Conservation (phyloP, 2,329 filamentous ascomycete genomes). For the Aureobasidium sp. region DNA sequence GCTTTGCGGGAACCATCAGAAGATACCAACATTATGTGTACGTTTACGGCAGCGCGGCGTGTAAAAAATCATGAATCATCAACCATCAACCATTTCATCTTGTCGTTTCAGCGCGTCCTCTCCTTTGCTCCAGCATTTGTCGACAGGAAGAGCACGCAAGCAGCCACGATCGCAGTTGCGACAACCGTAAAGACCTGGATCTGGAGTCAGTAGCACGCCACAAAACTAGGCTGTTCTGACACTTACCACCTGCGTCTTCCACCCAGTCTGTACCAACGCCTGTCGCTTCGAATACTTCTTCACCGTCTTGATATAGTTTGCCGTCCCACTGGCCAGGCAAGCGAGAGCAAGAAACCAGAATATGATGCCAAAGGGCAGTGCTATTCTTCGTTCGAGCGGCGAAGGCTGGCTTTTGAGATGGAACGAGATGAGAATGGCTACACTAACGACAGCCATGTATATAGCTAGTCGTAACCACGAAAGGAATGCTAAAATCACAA, state of each 20-base stretch:
- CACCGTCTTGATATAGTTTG: conserved; percentile 80
- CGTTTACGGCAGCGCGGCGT: background rate
- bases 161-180: conserved; percentile 56
- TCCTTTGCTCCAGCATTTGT: conserved; percentile 27
- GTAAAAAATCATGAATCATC: conserved; percentile 8
- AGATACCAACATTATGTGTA: conserved; percentile 4
- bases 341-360: conserved; percentile 79
- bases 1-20: background rate
- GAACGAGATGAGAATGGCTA: conserved; percentile 89
- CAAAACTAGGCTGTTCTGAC: background rate
- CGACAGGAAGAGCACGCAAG: conserved; percentile 56
- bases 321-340: conserved; percentile 70
- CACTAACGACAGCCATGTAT: conserved; percentile 83
- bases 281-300: conserved; percentile 70
- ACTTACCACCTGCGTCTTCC: conserved; percentile 76
- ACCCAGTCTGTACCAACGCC: conserved; percentile 86
- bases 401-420: conserved; percentile 73
- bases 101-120: conserved; percentile 11
- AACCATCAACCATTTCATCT: background rate
- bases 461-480: conserved; percentile 84
- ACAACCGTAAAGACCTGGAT: conserved; percentile 55
- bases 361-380: conserved; percentile 74
- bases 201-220: conserved; percentile 4
- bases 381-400: conserved; percentile 64
- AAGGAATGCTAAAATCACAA: conserved; percentile 55